Evolutionary conservation across 345 rosid genomes (phyloP).

Genomic region (Raphanus raphanistrum): DNA sequence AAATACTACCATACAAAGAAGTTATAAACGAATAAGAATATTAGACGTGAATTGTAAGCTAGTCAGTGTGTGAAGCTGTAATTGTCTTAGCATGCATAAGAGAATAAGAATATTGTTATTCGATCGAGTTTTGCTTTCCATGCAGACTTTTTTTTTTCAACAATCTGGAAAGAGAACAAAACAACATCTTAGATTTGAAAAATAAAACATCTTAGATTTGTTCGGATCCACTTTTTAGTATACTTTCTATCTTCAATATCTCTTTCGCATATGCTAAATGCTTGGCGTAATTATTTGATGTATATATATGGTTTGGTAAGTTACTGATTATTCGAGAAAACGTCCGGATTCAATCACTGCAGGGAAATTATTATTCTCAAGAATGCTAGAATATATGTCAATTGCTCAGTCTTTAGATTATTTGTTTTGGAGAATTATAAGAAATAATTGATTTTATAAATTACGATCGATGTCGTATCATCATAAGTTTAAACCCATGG

Average conservation of each 20-base stretch:
- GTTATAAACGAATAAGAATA: neutral
- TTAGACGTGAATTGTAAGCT: constrained; percentile 27
- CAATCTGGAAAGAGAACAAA: constrained; percentile 28
- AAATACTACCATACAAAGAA: neutral
- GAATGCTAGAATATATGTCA: neutral
- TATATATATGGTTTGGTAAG: neutral
- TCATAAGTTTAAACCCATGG: no score
- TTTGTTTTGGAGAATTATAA: neutral
- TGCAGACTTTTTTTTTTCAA: constrained; percentile 13
- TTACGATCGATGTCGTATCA: neutral
- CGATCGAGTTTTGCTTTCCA: neutral
- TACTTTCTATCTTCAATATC: constrained; percentile 18
- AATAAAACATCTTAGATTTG: constrained; percentile 9
- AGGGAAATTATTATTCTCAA: neutral
- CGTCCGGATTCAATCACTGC: neutral
- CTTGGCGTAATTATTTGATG: neutral
- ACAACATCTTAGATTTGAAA: constrained; percentile 16
- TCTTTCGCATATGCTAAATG: constrained; percentile 7
- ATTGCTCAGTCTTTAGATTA: neutral
- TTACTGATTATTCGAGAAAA: neutral
- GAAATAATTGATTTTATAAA: neutral
- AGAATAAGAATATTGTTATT: constrained; percentile 19
- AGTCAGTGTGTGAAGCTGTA: constrained; percentile 14
- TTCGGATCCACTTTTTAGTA: constrained; percentile 2
- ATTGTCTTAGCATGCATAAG: constrained; percentile 1